A percentile compares a stretch with the other conserved stretches of the same genome.
phyloP scores from a whole-genome alignment of 148 eudicot genomes.

The Gaultheria prostrata region DNA sequence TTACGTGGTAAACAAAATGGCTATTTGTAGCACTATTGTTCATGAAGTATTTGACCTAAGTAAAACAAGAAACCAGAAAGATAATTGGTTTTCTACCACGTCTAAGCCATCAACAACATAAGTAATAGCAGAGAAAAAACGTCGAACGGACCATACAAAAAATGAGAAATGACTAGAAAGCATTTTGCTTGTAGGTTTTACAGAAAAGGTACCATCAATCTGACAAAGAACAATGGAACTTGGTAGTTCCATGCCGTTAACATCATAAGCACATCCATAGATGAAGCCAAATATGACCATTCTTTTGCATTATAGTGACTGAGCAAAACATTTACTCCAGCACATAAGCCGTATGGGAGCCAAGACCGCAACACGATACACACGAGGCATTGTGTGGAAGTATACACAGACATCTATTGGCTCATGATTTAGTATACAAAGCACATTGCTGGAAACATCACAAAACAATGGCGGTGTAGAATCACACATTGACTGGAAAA shows the following conservation, averaged over 20 bases:
- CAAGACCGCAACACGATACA: slow-evolving; percentile 24
- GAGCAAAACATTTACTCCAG: not conserved
- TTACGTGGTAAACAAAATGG: not conserved
- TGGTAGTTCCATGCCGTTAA: not conserved
- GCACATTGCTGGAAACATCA: slow-evolving; percentile 30
- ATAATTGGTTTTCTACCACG: not conserved
- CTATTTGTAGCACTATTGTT: not conserved
- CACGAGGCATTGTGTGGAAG: slow-evolving; percentile 30
- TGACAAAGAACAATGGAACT: not conserved
- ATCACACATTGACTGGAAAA: slow-evolving; percentile 29
- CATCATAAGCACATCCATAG: not conserved
- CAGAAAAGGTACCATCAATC: not conserved
- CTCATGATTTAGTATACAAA: slow-evolving; percentile 22
- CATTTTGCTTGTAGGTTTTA: not conserved
- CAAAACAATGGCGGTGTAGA: slow-evolving; percentile 30
- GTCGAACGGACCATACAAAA: not conserved
- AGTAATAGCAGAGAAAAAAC: not conserved
- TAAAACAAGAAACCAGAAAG: not conserved
- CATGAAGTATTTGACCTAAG: not conserved
- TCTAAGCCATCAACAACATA: not conserved
- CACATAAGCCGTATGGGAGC: not conserved
- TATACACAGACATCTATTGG: slow-evolving; percentile 32
- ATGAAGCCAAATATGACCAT: slow-evolving; percentile 6
- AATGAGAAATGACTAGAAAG: not conserved
- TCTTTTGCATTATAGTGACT: slow-evolving; percentile 9